These are phyloP conservation scores for Venustampulla echinocandica DNA, from an alignment of 495 filamentous ascomycete genomes.

Conservation along the genomic window DNA sequence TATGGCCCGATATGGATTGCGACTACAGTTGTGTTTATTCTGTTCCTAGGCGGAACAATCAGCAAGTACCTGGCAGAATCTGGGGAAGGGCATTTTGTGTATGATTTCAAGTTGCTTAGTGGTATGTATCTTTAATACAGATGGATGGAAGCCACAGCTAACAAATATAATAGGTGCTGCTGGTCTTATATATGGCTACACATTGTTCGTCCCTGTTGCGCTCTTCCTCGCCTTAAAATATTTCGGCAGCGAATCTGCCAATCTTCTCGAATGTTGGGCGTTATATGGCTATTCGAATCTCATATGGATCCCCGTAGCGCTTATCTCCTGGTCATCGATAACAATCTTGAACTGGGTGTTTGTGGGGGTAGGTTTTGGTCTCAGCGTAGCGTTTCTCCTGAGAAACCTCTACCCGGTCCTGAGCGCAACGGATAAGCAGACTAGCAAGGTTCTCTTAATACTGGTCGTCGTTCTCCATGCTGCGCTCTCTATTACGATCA, in stretches of 20 bases:
- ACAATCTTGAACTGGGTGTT: slow-evolving; percentile 86
- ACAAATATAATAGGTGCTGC: slow-evolving; percentile 56
- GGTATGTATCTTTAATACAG: slow-evolving; percentile 31
- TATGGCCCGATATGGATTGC: slow-evolving; percentile 98
- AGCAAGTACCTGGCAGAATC: slow-evolving; percentile 66
- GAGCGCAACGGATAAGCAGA: slow-evolving; percentile 83
- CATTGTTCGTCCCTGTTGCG: slow-evolving; percentile 67
- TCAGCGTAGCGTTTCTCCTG: slow-evolving; percentile 79
- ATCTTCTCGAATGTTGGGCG: slow-evolving; percentile 85
- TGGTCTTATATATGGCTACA: slow-evolving; percentile 91
- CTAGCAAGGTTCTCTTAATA: slow-evolving; percentile 78
- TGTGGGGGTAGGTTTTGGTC: slow-evolving; percentile 79
- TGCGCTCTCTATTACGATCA: slow-evolving; percentile 83
- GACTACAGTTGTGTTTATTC: slow-evolving; percentile 89
- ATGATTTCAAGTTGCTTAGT: slow-evolving; percentile 79
- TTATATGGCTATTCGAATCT: slow-evolving; percentile 93
- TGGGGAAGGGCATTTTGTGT: slow-evolving; percentile 43
- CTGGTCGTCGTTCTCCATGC: slow-evolving; percentile 79
- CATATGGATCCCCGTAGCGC: slow-evolving; percentile 90
- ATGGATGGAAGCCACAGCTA: neutral
- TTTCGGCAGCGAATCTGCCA: slow-evolving; percentile 84
- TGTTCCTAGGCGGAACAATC: slow-evolving; percentile 92
- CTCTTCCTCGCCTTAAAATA: slow-evolving; percentile 87
- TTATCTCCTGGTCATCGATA: slow-evolving; percentile 81
- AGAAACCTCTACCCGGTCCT: slow-evolving; percentile 91